phyloP scores from a whole-genome alignment of 176 grass and related monocot species.

The Juncus effusus region DNA sequence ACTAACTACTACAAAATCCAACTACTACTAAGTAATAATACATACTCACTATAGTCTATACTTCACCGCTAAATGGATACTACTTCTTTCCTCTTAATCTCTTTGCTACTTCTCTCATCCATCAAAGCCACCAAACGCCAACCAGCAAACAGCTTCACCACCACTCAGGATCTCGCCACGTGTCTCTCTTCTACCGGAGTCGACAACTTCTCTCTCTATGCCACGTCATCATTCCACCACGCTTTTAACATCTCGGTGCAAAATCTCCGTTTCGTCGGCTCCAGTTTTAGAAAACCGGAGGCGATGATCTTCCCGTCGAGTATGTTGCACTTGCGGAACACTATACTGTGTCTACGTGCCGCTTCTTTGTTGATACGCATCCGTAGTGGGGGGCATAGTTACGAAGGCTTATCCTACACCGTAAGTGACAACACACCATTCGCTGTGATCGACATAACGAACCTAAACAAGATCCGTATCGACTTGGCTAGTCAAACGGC shows the following conservation, averaged over 20 bases:
- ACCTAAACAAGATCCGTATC: conserved; percentile 45
- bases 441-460: conserved; percentile 53
- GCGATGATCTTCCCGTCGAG: conserved; percentile 49
- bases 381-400: conserved; percentile 86
- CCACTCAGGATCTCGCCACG: conserved; percentile 9
- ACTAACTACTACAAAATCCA: too few relatives aligned
- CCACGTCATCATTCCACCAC: conserved; percentile 19
- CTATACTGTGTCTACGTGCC: conserved; percentile 41
- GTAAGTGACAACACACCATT: conserved; percentile 6
- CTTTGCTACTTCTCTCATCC: conserved; percentile 15
- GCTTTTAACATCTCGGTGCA: conserved; percentile 49
- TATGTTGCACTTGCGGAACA: conserved; percentile 24
- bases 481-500: conserved; percentile 24
- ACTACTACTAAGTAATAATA: not conserved
- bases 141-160: conserved; percentile 2
- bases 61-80: conserved; percentile 12
- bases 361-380: conserved; percentile 36
- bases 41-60: not conserved
- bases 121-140: not conserved
- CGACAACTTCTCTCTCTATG: conserved; percentile 43
- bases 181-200: conserved; percentile 54
- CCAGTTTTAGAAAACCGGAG: conserved; percentile 14
- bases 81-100: not conserved
- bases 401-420: conserved; percentile 81
- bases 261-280: conserved; percentile 62